phyloP scores from a whole-genome alignment of 2,329 filamentous ascomycete species.

The Curvularia lunata region DNA sequence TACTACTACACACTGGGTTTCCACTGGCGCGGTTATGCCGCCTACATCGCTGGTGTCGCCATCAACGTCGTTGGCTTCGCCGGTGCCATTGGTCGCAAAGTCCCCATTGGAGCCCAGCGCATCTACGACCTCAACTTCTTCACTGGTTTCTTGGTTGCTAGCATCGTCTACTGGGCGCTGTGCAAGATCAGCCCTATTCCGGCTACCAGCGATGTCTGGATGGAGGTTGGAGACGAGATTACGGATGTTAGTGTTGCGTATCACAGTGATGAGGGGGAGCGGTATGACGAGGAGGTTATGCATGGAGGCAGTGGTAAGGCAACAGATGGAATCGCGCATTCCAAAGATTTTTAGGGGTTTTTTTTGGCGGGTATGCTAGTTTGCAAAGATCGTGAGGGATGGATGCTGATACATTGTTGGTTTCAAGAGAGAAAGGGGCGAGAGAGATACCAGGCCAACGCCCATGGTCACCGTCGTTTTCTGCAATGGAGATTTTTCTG shows the following conservation, averaged over 20 bases:
- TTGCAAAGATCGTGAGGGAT: too few species aligned
- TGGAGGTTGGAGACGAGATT: constrained; percentile 68
- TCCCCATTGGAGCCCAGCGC: constrained; percentile 80
- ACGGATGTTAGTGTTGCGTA: constrained; percentile 37
- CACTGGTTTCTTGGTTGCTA: constrained; percentile 76
- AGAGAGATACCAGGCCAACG: constrained; percentile 17
- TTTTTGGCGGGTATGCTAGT: too few species aligned
- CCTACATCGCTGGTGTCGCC: constrained; percentile 82
- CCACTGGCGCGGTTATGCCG: constrained; percentile 82
- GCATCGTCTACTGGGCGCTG: constrained; percentile 70
- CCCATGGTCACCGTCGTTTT: constrained; percentile 16
- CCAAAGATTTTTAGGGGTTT: constrained; percentile 19
- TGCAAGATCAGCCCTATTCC: constrained; percentile 75
- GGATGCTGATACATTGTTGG: not conserved
- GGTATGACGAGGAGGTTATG: constrained; percentile 39
- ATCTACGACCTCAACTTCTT: constrained; percentile 95
- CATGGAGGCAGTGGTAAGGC: constrained; percentile 26
- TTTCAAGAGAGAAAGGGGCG: not conserved
- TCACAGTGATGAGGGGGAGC: constrained; percentile 32
- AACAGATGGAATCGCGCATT: constrained; percentile 15
- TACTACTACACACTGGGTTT: constrained; percentile 79
- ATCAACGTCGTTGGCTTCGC: constrained; percentile 93
- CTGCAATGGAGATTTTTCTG: not conserved
- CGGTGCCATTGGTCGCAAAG: constrained; percentile 73
- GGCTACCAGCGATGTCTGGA: constrained; percentile 76